Percentiles rank a stretch among this genome's conserved stretches.
Evolutionary conservation across 176 grass and related monocot genomes (phyloP).

Genomic region (Bonia amplexicaulis): DNA sequence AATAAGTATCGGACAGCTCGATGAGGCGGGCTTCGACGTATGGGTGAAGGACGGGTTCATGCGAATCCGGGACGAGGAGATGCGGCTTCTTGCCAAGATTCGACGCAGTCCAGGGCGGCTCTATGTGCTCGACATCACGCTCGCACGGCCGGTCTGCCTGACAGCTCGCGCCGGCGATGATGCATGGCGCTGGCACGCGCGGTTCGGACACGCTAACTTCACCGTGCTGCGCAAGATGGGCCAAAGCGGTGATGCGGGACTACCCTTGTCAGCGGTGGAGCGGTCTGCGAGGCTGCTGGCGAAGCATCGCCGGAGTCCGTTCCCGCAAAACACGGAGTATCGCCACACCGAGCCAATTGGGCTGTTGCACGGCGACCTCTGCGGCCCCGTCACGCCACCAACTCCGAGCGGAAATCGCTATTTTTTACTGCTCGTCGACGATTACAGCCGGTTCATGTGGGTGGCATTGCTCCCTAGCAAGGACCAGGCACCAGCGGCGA

Average conservation of each 20-base stretch:
- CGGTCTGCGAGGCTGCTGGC: background rate
- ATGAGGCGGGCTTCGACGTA: too few relatives aligned
- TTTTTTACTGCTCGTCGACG: background rate
- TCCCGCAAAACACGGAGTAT: background rate
- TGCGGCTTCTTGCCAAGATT: background rate
- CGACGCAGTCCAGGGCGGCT: background rate
- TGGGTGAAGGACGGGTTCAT: too few relatives aligned
- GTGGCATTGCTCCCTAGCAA: background rate
- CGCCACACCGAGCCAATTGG: too few relatives aligned
- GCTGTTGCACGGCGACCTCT: too few relatives aligned
- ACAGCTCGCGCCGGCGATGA: background rate
- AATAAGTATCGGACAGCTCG: too few relatives aligned
- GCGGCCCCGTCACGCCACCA: too few relatives aligned
- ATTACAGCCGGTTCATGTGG: background rate
- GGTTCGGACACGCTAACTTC: background rate
- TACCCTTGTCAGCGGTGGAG: background rate
- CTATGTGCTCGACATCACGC: background rate
- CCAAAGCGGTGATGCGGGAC: background rate
- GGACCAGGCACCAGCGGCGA: background rate
- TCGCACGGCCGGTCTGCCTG: too few relatives aligned
- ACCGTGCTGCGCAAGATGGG: background rate
- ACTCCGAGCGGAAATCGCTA: background rate
- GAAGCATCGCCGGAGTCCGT: background rate
- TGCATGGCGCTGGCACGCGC: fast-evolving
- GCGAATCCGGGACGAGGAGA: too few relatives aligned